Evolutionary conservation across 2,329 filamentous ascomycete species (phyloP).

Genomic region (Fusarium protoensiforme): DNA sequence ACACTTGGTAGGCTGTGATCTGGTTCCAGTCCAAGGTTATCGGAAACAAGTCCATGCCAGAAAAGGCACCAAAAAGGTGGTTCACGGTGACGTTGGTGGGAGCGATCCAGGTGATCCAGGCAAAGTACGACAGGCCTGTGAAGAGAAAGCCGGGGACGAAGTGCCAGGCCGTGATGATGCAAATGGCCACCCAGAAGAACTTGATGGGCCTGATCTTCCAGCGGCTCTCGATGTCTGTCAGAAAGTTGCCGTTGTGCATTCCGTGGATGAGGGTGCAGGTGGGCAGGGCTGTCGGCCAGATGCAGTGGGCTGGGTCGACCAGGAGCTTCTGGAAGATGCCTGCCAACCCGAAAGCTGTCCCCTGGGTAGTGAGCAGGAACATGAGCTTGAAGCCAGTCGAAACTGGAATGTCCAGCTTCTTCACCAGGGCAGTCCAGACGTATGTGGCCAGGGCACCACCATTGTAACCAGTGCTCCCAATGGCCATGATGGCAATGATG

Average conservation of each 20-base stretch:
- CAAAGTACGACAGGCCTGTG: slow-evolving; percentile 18
- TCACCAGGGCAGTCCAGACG: slow-evolving; percentile 56
- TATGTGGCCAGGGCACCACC: slow-evolving; percentile 47
- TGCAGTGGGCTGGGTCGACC: slow-evolving; percentile 50
- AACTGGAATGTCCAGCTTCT: slow-evolving; percentile 24
- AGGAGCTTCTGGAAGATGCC: slow-evolving; percentile 50
- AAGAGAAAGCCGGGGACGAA: slow-evolving; percentile 24
- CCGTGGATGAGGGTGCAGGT: slow-evolving; percentile 52
- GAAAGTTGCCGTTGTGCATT: too few relatives aligned
- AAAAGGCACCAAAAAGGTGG: slow-evolving; percentile 25
- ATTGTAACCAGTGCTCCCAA: slow-evolving; percentile 62
- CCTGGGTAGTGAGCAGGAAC: slow-evolving; percentile 51
- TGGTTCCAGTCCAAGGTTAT: slow-evolving; percentile 26
- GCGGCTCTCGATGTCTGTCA: too few relatives aligned
- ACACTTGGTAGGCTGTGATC: slow-evolving; percentile 26
- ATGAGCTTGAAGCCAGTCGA: slow-evolving; percentile 40
- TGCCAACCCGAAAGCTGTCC: slow-evolving; percentile 53
- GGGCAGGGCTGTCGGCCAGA: slow-evolving; percentile 52
- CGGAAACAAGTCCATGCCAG: slow-evolving; percentile 18
- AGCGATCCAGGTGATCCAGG: slow-evolving; percentile 23
- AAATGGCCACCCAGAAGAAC: background rate
- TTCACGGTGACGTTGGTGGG: slow-evolving; percentile 23
- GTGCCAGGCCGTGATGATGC: background rate
- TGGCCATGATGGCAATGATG: slow-evolving; percentile 59
- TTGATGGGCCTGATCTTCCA: slow-evolving; percentile 47